These are phyloP conservation scores for Colletotrichum melonis DNA, from an alignment of 2,329 filamentous ascomycete species.

Conservation along the genomic window DNA sequence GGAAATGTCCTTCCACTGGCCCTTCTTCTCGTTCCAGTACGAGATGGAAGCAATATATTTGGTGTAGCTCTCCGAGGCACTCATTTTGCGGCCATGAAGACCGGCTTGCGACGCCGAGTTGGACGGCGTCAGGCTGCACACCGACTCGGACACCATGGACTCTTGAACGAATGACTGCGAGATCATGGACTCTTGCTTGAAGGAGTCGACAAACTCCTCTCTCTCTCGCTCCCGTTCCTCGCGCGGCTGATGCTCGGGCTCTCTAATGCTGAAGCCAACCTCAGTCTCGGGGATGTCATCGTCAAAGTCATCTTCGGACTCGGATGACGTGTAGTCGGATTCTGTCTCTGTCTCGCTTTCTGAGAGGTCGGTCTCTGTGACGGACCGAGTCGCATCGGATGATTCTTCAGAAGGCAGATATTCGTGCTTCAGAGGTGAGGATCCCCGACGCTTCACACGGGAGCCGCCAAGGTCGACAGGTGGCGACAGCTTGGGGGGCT, in stretches of 20 bases:
- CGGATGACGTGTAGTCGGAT: slow-evolving; percentile 64
- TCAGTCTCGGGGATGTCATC: slow-evolving; percentile 69
- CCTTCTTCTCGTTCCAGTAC: slow-evolving; percentile 70
- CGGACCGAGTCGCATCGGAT: slow-evolving; percentile 70
- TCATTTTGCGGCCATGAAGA: slow-evolving; percentile 65
- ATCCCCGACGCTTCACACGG: slow-evolving; percentile 76
- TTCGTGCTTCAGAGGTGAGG: slow-evolving; percentile 96
- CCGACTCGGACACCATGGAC: slow-evolving; percentile 59
- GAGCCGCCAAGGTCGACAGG: slow-evolving; percentile 59
- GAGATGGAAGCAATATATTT: slow-evolving; percentile 67
- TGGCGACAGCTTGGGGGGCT: slow-evolving; percentile 52
- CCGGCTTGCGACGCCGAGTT: slow-evolving; percentile 83
- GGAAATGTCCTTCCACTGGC: slow-evolving; percentile 69
- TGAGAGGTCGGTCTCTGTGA: slow-evolving; percentile 51
- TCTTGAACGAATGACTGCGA: slow-evolving; percentile 40
- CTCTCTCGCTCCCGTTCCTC: slow-evolving; percentile 37
- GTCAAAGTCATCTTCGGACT: slow-evolving; percentile 67
- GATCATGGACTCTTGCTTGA: slow-evolving; percentile 49
- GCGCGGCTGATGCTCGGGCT: slow-evolving; percentile 44
- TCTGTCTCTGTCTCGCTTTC: slow-evolving; percentile 43
- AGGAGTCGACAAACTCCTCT: slow-evolving; percentile 8
- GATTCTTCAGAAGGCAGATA: slow-evolving; percentile 85
- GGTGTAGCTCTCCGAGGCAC: slow-evolving; percentile 53
- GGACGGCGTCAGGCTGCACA: slow-evolving; percentile 78
- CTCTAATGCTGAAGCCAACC: slow-evolving; percentile 67